These are phyloP conservation scores for Pneumocystis sp. DNA, from an alignment of 1,139 yeast genomes.

Conservation along the genomic window DNA sequence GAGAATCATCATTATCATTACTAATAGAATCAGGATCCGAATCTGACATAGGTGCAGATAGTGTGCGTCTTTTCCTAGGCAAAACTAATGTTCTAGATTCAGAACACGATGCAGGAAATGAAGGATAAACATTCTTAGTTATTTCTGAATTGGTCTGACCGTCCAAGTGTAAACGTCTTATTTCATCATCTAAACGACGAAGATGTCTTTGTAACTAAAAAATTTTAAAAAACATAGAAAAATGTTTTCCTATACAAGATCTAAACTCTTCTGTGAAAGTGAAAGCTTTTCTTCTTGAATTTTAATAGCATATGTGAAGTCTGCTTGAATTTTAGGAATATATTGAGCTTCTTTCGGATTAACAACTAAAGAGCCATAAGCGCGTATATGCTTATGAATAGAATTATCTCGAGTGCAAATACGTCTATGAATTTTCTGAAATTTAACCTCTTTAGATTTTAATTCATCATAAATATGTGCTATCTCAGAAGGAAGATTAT, in stretches of 20 bases:
- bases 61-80: conserved; percentile 2
- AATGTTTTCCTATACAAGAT: conserved; percentile 6
- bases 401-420: conserved; percentile 60
- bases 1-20: conserved; percentile 19
- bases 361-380: conserved; percentile 66
- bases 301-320: conserved; percentile 42
- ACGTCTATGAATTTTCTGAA: conserved; percentile 52
- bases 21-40: not conserved
- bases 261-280: conserved; percentile 50
- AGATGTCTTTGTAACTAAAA: conserved; percentile 38
- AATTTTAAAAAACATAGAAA: not conserved
- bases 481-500: conserved; percentile 82
- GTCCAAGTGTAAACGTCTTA: not conserved
- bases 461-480: conserved; percentile 70
- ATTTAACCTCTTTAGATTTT: conserved; percentile 49
- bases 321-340: conserved; percentile 53
- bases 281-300: conserved; percentile 66
- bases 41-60: conserved; percentile 1
- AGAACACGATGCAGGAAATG: conserved; percentile 2
- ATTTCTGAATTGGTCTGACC: not conserved
- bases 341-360: conserved; percentile 71
- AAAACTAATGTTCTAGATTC: conserved; percentile 3
- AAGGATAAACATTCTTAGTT: not conserved
- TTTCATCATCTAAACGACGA: conserved; percentile 20
- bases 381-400: conserved; percentile 66